These are phyloP conservation scores for Annona cherimola DNA, from an alignment of 164 flowering plant genomes.

Conservation along the genomic window DNA sequence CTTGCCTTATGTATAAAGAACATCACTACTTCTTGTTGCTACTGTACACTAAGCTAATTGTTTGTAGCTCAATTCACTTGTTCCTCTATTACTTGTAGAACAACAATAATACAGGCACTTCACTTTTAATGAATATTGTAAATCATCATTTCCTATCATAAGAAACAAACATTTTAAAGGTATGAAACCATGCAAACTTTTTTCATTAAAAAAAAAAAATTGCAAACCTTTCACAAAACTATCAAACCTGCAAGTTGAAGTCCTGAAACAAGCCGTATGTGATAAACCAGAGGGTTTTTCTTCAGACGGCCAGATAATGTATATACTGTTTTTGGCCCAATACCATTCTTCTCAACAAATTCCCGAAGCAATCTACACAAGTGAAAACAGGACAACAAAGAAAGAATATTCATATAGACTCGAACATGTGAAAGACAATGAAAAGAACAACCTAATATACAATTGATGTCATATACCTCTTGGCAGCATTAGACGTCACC, in stretches of 20 bases:
- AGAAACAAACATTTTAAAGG: too few relatives aligned
- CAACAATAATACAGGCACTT: background rate
- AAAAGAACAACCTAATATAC: background rate
- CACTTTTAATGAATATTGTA: background rate
- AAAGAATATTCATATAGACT: background rate
- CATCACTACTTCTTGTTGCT: background rate
- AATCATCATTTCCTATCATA: background rate
- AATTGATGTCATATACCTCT: conserved; percentile 41
- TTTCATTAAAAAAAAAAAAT: too few relatives aligned
- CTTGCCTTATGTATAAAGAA: background rate
- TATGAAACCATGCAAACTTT: too few relatives aligned
- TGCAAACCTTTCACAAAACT: background rate
- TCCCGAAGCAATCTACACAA: conserved; percentile 66
- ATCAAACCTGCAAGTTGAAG: conserved; percentile 61
- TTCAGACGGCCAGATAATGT: conserved; percentile 71
- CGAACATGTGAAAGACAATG: background rate
- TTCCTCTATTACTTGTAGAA: background rate
- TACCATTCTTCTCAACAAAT: conserved; percentile 57
- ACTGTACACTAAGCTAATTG: background rate
- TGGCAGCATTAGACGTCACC: conserved; percentile 76
- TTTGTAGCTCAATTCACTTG: background rate
- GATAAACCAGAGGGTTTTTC: conserved; percentile 46
- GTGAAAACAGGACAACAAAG: background rate
- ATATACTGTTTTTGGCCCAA: conserved; percentile 56
- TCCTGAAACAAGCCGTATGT: conserved; percentile 57